Evolutionary conservation across 345 rosid genomes (phyloP).

Genomic region (Brassica napus): Da-Ae NC_063452.1:4009501-4010000

Average conservation of each 20-base stretch:
- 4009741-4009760: conserved; percentile 99
- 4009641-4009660: conserved; percentile 86
- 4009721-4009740: conserved; percentile 98
- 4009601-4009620: conserved; percentile 78
- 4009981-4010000: conserved; percentile 15
- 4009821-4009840: conserved; percentile 16
- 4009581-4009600: conserved; percentile 92
- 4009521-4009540: conserved; percentile 95
- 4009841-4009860: conserved; percentile 9
- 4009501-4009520: conserved; percentile 94
- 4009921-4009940: not conserved
- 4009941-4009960: not conserved
- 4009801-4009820: conserved; percentile 26
- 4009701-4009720: conserved; percentile 83
- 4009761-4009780: conserved; percentile 90
- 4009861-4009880: not conserved
- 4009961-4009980: conserved; percentile 10
- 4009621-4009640: conserved; percentile 88
- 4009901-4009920: not conserved
- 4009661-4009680: conserved; percentile 97
- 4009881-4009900: not conserved
- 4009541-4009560: conserved; percentile 95
- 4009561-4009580: conserved; percentile 96
- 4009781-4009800: conserved; percentile 95
- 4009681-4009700: conserved; percentile 99